These are phyloP conservation scores for Saprolegnia diclina DNA, from an alignment of 352 stramenopile species.

Conservation along the genomic window DNA sequence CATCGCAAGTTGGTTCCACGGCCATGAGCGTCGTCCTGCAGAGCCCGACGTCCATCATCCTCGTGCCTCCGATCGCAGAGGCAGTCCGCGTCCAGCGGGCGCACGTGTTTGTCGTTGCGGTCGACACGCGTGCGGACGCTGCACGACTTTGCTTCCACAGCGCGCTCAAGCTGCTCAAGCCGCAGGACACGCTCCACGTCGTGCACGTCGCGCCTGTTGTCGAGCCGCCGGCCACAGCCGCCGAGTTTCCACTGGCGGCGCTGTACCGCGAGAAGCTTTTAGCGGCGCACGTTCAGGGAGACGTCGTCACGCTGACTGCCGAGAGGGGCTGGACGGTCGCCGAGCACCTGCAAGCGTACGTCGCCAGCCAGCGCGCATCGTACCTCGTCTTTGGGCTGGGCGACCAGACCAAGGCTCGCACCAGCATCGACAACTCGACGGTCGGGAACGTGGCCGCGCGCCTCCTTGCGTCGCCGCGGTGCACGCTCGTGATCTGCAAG, in stretches of 20 bases:
- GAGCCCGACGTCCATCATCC: constrained; percentile 2
- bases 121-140: neutral
- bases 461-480: constrained; percentile 13
- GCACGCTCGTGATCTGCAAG: constrained; percentile 10
- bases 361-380: neutral
- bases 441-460: constrained; percentile 1
- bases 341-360: constrained; percentile 16
- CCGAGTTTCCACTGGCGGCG: neutral
- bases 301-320: neutral
- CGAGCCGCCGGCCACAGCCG: neutral
- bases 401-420: neutral
- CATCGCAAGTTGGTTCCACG: neutral
- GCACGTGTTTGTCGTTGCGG: constrained; percentile 8
- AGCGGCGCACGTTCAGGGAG: neutral
- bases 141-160: neutral
- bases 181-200: constrained; percentile 4
- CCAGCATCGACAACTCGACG: neutral
- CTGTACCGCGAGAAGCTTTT: constrained; percentile 4
- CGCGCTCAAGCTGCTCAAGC: constrained; percentile 19
- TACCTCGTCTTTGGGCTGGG: constrained; percentile 15
- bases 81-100: neutral
- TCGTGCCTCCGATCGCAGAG: constrained; percentile 2
- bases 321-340: neutral
- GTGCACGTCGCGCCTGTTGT: constrained; percentile 4
- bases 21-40: neutral